Conservation (phyloP, 139 green algal genomes). For the Chlamydomonas incerta region DNA sequence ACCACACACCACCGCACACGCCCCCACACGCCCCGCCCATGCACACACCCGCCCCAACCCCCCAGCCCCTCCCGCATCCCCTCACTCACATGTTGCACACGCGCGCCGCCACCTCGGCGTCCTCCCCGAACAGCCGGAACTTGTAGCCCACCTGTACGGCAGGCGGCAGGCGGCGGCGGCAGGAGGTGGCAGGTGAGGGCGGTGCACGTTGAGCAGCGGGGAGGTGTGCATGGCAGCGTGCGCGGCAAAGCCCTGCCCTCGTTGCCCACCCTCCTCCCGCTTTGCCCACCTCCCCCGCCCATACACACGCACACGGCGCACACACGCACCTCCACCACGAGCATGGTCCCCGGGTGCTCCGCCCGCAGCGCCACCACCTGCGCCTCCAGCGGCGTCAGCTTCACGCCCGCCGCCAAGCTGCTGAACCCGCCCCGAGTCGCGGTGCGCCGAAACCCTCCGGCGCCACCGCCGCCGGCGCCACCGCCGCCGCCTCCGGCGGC, state of each 20-base stretch:
- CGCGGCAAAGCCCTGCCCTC: no score
- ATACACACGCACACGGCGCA: no score
- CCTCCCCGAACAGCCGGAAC: slow-evolving; percentile 88
- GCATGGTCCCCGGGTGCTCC: slow-evolving; percentile 75
- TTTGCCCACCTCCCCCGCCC: no score
- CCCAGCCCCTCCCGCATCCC: no score
- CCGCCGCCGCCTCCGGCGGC: not conserved
- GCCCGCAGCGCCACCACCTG: slow-evolving; percentile 76
- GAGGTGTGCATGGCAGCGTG: not conserved
- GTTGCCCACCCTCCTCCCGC: no score
- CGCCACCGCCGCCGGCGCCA: not conserved
- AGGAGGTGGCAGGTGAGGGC: no score
- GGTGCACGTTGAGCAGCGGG: not conserved
- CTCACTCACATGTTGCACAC: slow-evolving; percentile 45
- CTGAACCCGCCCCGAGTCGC: no score
- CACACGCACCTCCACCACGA: slow-evolving; percentile 88
- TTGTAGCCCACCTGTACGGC: slow-evolving; percentile 82
- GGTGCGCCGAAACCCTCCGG: no score
- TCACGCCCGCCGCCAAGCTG: slow-evolving; percentile 10
- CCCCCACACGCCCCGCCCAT: no score
- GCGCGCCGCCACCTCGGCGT: slow-evolving; percentile 79
- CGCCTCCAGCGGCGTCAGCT: slow-evolving; percentile 81
- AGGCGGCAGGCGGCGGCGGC: not conserved
- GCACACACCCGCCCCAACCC: no score
- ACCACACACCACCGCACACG: no score